Percentiles rank a stretch among this genome's conserved stretches.
Evolutionary conservation across 805 yeast species (phyloP).

Genomic region (Ogataea kodamae): DNA sequence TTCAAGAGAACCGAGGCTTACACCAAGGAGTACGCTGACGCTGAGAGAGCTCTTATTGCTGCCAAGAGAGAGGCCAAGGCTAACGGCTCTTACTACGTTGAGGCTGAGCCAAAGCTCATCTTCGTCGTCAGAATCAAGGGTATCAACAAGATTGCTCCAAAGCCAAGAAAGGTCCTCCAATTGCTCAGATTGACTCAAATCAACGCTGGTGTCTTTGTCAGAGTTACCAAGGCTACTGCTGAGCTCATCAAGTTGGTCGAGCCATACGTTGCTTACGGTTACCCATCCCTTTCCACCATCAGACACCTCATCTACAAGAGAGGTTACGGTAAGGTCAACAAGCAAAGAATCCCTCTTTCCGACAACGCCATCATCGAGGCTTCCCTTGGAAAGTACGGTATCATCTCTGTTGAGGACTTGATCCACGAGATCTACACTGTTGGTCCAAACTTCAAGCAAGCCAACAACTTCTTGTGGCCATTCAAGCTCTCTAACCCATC

Average conservation of each 20-base stretch:
- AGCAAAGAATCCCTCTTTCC: constrained; percentile 87
- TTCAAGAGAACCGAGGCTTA: constrained; percentile 95
- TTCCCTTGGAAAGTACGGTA: constrained; percentile 87
- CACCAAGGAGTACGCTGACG: constrained; percentile 89
- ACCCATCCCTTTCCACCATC: constrained; percentile 89
- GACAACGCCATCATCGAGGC: constrained; percentile 89
- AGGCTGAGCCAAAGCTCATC: constrained; percentile 91
- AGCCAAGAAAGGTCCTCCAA: constrained; percentile 98
- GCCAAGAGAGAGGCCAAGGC: constrained; percentile 95
- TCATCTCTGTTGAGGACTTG: constrained; percentile 86
- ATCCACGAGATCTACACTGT: constrained; percentile 94
- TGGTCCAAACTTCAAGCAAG: constrained; percentile 98
- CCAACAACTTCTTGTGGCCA: constrained; percentile 98
- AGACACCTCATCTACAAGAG: constrained; percentile 95
- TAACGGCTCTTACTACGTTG: constrained; percentile 89
- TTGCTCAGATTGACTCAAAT: constrained; percentile 90
- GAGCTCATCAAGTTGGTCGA: constrained; percentile 92
- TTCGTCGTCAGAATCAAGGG: constrained; percentile 99
- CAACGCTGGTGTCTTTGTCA: constrained; percentile 93
- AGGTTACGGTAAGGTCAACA: constrained; percentile 96
- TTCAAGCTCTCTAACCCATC: constrained; percentile 94
- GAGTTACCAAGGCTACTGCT: constrained; percentile 91
- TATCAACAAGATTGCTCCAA: constrained; percentile 97
- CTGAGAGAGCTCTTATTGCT: constrained; percentile 80
- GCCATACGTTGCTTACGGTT: constrained; percentile 97